These are phyloP conservation scores for Aspergillus bertholletiae DNA, from an alignment of 495 filamentous ascomycete genomes.

Conservation along the genomic window DNA sequence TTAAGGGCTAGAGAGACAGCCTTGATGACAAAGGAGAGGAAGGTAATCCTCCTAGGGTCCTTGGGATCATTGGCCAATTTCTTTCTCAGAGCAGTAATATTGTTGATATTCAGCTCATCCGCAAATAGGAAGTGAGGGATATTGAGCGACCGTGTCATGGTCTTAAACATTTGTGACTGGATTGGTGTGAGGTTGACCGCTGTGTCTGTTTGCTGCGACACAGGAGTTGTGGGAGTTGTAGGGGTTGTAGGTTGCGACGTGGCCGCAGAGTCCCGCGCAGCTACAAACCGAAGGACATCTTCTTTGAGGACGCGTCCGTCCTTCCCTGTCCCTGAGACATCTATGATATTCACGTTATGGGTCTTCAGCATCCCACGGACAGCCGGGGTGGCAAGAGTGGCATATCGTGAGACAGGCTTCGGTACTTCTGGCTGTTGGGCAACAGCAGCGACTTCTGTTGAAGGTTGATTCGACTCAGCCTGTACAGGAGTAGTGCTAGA, in stretches of 20 bases:
- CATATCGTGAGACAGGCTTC: constrained; percentile 45
- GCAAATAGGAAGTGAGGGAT: constrained; percentile 95
- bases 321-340: constrained; percentile 82
- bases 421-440: constrained; percentile 1
- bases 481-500: constrained; percentile 13
- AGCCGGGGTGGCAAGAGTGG: constrained; percentile 82
- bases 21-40: constrained; percentile 93
- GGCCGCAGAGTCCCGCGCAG: constrained; percentile 22
- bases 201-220: constrained; percentile 59
- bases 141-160: constrained; percentile 87
- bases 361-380: constrained; percentile 85
- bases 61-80: constrained; percentile 49
- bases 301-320: constrained; percentile 91
- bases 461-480: constrained; percentile 15
- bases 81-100: constrained; percentile 63
- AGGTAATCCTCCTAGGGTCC: constrained; percentile 66
- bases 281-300: constrained; percentile 75
- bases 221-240: constrained; percentile 5
- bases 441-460: constrained; percentile 16
- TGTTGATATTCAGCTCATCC: constrained; percentile 76
- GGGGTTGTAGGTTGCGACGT: constrained; percentile 8
- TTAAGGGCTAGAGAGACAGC: constrained; percentile 81
- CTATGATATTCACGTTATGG: constrained; percentile 66
- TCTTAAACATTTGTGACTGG: constrained; percentile 93
- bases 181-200: constrained; percentile 65